Evolutionary conservation across 108 stramenopile species (phyloP).

Genomic region (Aureococcus anophagefferens): DNA sequence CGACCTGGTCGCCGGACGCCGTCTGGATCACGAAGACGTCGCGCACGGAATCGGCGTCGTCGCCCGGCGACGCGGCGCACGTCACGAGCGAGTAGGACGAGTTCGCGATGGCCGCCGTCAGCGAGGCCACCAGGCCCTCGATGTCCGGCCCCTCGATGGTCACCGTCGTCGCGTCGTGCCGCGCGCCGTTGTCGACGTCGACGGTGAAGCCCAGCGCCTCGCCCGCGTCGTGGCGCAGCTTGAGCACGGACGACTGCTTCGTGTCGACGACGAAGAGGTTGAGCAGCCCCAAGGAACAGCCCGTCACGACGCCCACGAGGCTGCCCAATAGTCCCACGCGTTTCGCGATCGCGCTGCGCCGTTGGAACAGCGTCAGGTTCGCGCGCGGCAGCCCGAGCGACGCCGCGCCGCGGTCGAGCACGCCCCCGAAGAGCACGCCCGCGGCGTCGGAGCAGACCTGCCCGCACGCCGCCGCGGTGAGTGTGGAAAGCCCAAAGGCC

Average conservation of each 20-base stretch:
- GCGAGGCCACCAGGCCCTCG: slow-evolving; percentile 55
- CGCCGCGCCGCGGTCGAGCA: slow-evolving; percentile 42
- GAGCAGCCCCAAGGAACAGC: slow-evolving; percentile 70
- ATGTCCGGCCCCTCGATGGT: slow-evolving; percentile 56
- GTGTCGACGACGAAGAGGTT: slow-evolving; percentile 66
- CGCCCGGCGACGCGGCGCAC: no score
- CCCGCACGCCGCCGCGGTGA: slow-evolving; percentile 70
- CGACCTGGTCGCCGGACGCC: slow-evolving; percentile 19
- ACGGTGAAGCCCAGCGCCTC: slow-evolving; percentile 51
- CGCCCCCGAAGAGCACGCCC: slow-evolving; percentile 46
- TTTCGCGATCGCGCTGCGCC: slow-evolving; percentile 29
- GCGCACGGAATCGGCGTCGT: no score
- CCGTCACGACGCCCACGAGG: slow-evolving; percentile 62
- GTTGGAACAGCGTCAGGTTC: slow-evolving; percentile 46
- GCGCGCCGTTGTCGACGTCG: slow-evolving; percentile 46
- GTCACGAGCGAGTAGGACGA: no score
- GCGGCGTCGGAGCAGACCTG: slow-evolving; percentile 48
- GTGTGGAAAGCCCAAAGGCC: slow-evolving; percentile 58
- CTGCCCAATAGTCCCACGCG: slow-evolving; percentile 43
- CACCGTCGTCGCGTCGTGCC: slow-evolving; percentile 38
- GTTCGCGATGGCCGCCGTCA: slow-evolving; percentile 42
- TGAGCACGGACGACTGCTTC: slow-evolving; percentile 36
- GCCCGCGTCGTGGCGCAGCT: slow-evolving; percentile 51
- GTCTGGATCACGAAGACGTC: no score
- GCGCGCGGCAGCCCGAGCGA: slow-evolving; percentile 47